A percentile compares a stretch with the other conserved stretches of the same genome.
Conservation (phyloP, 1,284 basidiomycete species). For the Boletellus deceptivus region DNA sequence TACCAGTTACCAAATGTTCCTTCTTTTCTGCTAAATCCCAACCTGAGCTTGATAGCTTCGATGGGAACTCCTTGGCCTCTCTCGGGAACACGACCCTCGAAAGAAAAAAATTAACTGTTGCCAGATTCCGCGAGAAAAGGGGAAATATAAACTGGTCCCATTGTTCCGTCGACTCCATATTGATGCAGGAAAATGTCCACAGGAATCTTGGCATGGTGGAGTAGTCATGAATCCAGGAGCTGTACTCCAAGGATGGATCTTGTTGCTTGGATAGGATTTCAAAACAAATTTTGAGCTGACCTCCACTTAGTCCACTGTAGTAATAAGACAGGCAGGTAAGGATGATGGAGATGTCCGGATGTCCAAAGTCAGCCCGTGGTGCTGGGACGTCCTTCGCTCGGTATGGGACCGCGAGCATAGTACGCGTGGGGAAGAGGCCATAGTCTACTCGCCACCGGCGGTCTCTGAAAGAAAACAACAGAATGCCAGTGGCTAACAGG, state of each 20-base stretch:
- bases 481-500: conserved; percentile 39
- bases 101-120: conserved; percentile 47
- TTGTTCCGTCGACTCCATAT: conserved; percentile 39
- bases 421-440: conserved; percentile 45
- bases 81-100: conserved; percentile 20
- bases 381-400: too few relatives aligned
- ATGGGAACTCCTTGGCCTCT: conserved; percentile 42
- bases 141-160: conserved; percentile 31
- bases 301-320: conserved; percentile 41
- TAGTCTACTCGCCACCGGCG: conserved; percentile 48
- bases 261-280: conserved; percentile 39
- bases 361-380: too few relatives aligned
- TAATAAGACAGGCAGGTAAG: conserved; percentile 24
- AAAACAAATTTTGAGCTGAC: conserved; percentile 40
- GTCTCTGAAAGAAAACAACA: too few relatives aligned
- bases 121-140: conserved; percentile 37
- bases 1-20: conserved; percentile 7
- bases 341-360: too few relatives aligned
- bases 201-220: conserved; percentile 29
- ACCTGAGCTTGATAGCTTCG: conserved; percentile 44
- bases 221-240: conserved; percentile 36
- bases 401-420: conserved; percentile 11
- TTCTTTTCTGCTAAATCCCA: conserved; percentile 47
- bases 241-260: conserved; percentile 42
- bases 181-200: conserved; percentile 37